Conservation (phyloP, 805 yeast genomes). For the Wickerhamiella bombiphila region DNA sequence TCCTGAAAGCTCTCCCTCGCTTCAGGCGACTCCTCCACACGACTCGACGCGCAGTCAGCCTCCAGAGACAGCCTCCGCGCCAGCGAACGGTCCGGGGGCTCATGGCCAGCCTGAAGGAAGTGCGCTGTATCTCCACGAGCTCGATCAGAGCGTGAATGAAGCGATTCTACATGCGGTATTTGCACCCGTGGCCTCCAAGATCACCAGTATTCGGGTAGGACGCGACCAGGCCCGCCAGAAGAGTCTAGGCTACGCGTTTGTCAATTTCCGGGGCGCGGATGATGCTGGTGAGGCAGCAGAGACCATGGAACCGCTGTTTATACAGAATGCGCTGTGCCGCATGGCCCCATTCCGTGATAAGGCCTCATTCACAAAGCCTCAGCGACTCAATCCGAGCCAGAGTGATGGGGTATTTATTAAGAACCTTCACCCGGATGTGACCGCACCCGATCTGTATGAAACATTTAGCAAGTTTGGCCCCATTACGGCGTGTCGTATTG, state of each 20-base stretch:
- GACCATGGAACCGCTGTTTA: constrained; percentile 13
- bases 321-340: constrained; percentile 15
- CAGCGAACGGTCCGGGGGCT: too few relatives aligned
- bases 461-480: constrained; percentile 13
- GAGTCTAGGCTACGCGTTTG: constrained; percentile 12
- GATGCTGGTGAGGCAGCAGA: constrained; percentile 12
- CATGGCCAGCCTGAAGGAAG: background rate
- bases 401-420: constrained; percentile 47
- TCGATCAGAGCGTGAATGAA: constrained; percentile 14
- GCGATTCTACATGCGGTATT: constrained; percentile 15
- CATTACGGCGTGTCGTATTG: constrained; percentile 16
- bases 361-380: constrained; percentile 4
- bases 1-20: too few relatives aligned
- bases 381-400: constrained; percentile 7
- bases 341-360: constrained; percentile 10
- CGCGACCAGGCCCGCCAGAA: constrained; percentile 13
- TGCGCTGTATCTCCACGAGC: constrained; percentile 16
- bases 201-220: constrained; percentile 12
- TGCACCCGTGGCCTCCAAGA: constrained; percentile 9
- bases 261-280: constrained; percentile 12
- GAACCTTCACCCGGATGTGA: constrained; percentile 56
- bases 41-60: too few relatives aligned
- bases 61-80: too few relatives aligned
- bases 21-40: too few relatives aligned
- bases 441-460: constrained; percentile 22